These are phyloP conservation scores for Sodiomyces alkalinus DNA, from an alignment of 2,329 filamentous ascomycete species.

Conservation along the genomic window DNA sequence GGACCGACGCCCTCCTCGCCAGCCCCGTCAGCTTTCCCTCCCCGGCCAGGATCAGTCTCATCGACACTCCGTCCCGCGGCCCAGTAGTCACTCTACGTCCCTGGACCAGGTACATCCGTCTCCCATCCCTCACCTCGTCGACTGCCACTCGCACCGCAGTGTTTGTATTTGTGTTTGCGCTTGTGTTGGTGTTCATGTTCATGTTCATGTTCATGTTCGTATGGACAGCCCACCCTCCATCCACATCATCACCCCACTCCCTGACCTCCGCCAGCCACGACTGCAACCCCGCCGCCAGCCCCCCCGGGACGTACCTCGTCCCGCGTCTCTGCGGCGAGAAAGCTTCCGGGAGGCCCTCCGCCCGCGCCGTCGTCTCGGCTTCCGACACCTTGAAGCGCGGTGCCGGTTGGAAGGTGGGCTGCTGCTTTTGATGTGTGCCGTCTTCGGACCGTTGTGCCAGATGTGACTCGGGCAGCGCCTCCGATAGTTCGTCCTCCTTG, in stretches of 20 bases:
- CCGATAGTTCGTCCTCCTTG: constrained; percentile 7
- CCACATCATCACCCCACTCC: constrained; percentile 16
- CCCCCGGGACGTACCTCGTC: constrained; percentile 18
- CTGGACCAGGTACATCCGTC: constrained; percentile 19
- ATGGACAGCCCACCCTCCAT: too few relatives aligned
- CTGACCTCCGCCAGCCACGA: constrained; percentile 25
- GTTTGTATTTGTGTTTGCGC: too few relatives aligned
- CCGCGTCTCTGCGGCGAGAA: constrained; percentile 21
- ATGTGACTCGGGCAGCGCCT: too few relatives aligned
- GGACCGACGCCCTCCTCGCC: constrained; percentile 13
- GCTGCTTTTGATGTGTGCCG: constrained; percentile 11
- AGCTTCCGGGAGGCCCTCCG: constrained; percentile 11
- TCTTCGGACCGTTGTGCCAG: background rate
- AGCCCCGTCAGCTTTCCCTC: constrained; percentile 21
- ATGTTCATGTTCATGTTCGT: too few relatives aligned
- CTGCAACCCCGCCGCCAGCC: constrained; percentile 23
- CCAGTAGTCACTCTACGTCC: constrained; percentile 6
- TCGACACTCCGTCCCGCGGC: background rate
- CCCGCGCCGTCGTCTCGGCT: constrained; percentile 5
- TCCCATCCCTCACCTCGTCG: constrained; percentile 15
- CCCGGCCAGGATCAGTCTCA: constrained; percentile 20
- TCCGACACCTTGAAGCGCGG: constrained; percentile 23
- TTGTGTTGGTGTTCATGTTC: too few relatives aligned
- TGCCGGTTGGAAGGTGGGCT: constrained; percentile 22
- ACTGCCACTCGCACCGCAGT: constrained; percentile 13